phyloP scores from a whole-genome alignment of 345 rosid genomes.

The Citrus australasica region DNA sequence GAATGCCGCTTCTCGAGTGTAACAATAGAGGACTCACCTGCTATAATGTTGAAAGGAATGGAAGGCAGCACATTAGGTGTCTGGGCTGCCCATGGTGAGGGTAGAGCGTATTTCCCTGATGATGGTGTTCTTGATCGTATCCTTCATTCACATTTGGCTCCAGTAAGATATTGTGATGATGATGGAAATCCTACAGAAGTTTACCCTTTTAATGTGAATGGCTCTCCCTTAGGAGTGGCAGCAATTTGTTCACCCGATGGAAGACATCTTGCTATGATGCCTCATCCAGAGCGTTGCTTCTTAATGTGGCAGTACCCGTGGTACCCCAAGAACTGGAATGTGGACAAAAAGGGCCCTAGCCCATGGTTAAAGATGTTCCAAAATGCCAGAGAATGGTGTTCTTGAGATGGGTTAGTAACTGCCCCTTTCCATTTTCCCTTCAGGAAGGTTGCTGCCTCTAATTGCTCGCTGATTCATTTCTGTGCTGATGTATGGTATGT shows the following conservation, averaged over 20 bases:
- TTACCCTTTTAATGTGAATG: slow-evolving; percentile 87
- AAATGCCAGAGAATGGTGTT: slow-evolving; percentile 95
- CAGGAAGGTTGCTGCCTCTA: not conserved
- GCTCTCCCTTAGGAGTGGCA: slow-evolving; percentile 94
- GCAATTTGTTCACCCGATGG: slow-evolving; percentile 96
- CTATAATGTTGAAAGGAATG: slow-evolving; percentile 94
- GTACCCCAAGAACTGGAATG: slow-evolving; percentile 82
- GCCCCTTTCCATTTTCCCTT: not conserved
- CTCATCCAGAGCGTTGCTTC: slow-evolving; percentile 97
- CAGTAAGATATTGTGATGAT: slow-evolving; percentile 84
- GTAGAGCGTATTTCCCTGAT: slow-evolving; percentile 87
- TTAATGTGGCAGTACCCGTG: slow-evolving; percentile 99
- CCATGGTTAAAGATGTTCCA: slow-evolving; percentile 97
- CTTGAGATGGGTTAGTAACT: slow-evolving; percentile 15
- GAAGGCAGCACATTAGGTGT: slow-evolving; percentile 92
- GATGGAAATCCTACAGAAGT: slow-evolving; percentile 75
- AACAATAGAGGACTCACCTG: slow-evolving; percentile 70
- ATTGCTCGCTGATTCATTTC: not conserved
- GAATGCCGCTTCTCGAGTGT: slow-evolving; percentile 91
- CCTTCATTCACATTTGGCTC: slow-evolving; percentile 67
- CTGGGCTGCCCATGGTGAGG: slow-evolving; percentile 98
- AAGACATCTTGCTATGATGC: slow-evolving; percentile 98
- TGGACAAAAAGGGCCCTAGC: slow-evolving; percentile 85
- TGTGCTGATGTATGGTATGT: not conserved
- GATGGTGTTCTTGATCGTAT: slow-evolving; percentile 76